Evolutionary conservation across 495 filamentous ascomycete species (phyloP).

Genomic region (Massariosphaeria phaeospora): DNA sequence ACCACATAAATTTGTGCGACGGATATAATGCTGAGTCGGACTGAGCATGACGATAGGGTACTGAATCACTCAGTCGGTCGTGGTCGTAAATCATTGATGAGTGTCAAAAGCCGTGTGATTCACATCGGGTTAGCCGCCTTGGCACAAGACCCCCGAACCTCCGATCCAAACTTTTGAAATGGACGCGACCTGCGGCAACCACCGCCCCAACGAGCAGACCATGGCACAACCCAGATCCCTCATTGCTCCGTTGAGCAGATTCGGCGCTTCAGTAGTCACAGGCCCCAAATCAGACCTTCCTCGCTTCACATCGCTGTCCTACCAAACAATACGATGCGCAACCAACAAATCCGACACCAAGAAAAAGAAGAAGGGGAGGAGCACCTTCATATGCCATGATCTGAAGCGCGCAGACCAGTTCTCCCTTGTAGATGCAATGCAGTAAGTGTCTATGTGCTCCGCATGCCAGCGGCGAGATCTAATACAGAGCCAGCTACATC

Average conservation of each 20-base stretch:
- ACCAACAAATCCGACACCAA: conserved; percentile 21
- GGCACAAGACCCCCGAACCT: conserved; percentile 1
- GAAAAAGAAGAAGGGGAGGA: conserved; percentile 57
- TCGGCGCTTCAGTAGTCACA: conserved; percentile 3
- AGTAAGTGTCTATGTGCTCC: conserved; percentile 50
- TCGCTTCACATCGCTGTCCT: conserved; percentile 15
- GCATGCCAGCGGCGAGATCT: neutral
- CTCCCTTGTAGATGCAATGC: conserved; percentile 86
- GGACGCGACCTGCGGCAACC: neutral
- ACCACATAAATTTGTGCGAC: too few species aligned
- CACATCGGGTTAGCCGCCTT: too few species aligned
- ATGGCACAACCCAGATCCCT: conserved; percentile 21
- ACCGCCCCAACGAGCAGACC: neutral
- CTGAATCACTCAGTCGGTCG: too few species aligned
- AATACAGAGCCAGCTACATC: conserved; percentile 60
- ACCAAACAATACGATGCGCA: conserved; percentile 33
- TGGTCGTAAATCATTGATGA: too few species aligned
- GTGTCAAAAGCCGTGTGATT: too few species aligned
- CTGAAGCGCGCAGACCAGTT: conserved; percentile 62
- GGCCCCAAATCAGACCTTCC: neutral
- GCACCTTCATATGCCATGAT: conserved; percentile 57
- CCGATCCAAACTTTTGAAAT: neutral
- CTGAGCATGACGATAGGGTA: too few species aligned
- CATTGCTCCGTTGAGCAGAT: conserved; percentile 16
- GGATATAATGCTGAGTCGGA: too few species aligned